A percentile compares a stretch with the other conserved stretches of the same genome.
Conservation (phyloP, 257 asterid genomes). For the Rauvolfia tetraphylla region DNA sequence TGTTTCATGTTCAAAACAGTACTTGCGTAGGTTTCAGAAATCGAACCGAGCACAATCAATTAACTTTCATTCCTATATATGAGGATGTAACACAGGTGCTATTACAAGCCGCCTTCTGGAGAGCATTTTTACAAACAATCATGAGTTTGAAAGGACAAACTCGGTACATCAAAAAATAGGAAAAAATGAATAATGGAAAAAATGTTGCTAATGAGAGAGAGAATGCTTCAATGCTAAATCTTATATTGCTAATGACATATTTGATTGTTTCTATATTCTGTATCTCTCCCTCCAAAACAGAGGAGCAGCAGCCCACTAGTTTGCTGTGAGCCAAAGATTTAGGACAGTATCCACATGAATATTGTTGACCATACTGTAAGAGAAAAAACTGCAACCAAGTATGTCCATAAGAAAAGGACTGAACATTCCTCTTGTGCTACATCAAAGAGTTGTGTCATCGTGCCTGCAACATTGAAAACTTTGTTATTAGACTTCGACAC, state of each 20-base stretch:
- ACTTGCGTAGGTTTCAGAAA: not conserved
- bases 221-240: not conserved
- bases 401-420: constrained; percentile 79
- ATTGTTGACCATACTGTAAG: constrained; percentile 84
- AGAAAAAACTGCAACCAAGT: constrained; percentile 64
- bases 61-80: not conserved
- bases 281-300: not conserved
- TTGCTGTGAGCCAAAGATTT: not conserved
- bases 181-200: not conserved
- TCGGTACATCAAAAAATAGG: not conserved
- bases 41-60: not conserved
- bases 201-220: not conserved
- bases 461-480: constrained; percentile 41
- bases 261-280: not conserved
- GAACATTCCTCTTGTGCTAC: constrained; percentile 95
- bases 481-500: not conserved
- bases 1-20: not conserved
- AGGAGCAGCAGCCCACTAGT: not conserved
- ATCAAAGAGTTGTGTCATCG: constrained; percentile 84
- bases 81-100: not conserved
- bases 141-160: constrained; percentile 2
- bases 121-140: not conserved
- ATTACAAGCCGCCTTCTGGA: not conserved
- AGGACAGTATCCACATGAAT: constrained; percentile 83
- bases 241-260: no score